Base-by-base conservation (phyloP, 73 alveolate species). In the Vitrella brassicaformis region DNA sequence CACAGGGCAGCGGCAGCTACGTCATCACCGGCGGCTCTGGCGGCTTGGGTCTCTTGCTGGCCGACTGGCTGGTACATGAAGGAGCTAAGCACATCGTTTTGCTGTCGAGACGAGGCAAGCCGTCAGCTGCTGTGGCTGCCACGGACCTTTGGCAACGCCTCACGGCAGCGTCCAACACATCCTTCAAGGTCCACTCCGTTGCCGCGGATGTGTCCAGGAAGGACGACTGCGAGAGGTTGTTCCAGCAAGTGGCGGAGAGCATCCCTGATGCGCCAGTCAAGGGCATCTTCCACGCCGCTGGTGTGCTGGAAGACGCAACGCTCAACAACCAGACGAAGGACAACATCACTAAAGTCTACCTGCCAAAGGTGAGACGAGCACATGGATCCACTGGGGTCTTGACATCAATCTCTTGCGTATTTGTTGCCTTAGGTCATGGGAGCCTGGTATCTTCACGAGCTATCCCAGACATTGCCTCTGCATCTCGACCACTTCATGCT, bases 251-350 rank as follows among this genome's bases (percentile, higher is more conserved):
- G n/a, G n/a, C n/a, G n/a, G n/a, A n/a, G n/a, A n/a, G n/a, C n/a
- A n/a, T n/a, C n/a, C n/a, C n/a, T n/a, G n/a, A n/a, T n/a, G n/a
- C n/a, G n/a, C n/a, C n/a, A n/a, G 65, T 75, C 47, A 27, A 27
- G 45, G 84, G 84, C 14, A 64, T 77, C 30, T 29, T 77, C 30
- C 84, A 77, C 68, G 26, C 69, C 66, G 84, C 84, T 0, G 84
- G 77, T 0, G 84, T 77, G 31, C 56, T 77, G 71, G 84, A 77
- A 10, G 84, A 77, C 29, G 84, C 84, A 47, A 69, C 84, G 30
- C 68, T 77, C 47, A 72, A 78, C 68, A 77, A 77, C 68, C 66
- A 77, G 72, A 26, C 45, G 78, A 14, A 47, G 46, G n/a, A 27
- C 4, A 27, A 19, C 27, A 7, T 25, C 14, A 25, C 32, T 8